These are phyloP conservation scores for Phytophthora sp. DNA, from an alignment of 352 stramenopile species.

Conservation along the genomic window DNA sequence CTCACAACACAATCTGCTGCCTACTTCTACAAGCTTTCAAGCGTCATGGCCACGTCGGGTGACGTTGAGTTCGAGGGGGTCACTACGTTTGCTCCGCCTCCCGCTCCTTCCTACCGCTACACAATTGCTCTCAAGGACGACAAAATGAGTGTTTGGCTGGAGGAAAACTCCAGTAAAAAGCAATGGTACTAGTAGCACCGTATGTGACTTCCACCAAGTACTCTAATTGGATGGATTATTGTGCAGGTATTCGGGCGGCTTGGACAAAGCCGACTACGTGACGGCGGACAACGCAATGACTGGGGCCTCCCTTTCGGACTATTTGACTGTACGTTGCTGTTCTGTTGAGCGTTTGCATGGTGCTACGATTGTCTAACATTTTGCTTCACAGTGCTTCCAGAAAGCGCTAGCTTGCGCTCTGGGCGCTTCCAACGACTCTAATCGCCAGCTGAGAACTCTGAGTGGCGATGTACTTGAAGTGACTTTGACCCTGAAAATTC, in stretches of 20 bases:
- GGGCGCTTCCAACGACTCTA: not conserved
- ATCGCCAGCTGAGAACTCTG: not conserved
- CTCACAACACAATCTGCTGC: too few species aligned
- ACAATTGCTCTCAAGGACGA: constrained; percentile 5
- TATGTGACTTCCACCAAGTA: too few species aligned
- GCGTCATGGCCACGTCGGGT: too few species aligned
- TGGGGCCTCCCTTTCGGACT: constrained; percentile 1
- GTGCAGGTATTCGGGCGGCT: constrained; percentile 17
- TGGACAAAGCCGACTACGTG: constrained; percentile 15
- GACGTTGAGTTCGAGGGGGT: constrained; percentile 10
- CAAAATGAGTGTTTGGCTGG: constrained; percentile 29
- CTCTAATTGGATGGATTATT: not conserved
- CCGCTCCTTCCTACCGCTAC: constrained; percentile 7
- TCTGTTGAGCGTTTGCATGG: not conserved
- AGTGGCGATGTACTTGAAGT: not conserved
- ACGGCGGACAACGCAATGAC: constrained; percentile 14
- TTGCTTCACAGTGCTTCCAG: not conserved
- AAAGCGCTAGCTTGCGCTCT: not conserved
- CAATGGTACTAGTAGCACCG: too few species aligned
- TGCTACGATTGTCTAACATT: not conserved
- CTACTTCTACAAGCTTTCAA: too few species aligned
- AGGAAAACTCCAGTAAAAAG: constrained; percentile 19
- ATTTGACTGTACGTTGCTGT: constrained; percentile 10
- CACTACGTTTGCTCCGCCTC: not conserved
- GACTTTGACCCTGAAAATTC: not conserved